Evolutionary conservation across 352 stramenopile genomes (phyloP).

Genomic region (Phytophthora tentaculata): DNA sequence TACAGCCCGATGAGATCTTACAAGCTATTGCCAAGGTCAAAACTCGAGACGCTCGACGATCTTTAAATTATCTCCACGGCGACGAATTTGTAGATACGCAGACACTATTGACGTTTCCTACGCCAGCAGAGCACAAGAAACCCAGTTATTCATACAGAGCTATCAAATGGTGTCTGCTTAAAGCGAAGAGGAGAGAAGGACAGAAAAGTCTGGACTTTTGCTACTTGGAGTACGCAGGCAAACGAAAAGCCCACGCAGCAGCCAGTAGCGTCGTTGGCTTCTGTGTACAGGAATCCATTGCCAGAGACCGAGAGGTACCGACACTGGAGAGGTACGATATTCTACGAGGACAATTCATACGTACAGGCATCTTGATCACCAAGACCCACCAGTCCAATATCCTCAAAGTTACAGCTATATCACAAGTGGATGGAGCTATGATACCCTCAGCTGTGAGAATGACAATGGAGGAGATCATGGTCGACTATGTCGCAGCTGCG

Average conservation of each 20-base stretch:
- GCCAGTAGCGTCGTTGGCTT: slow-evolving; percentile 72
- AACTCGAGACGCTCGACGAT: slow-evolving; percentile 62
- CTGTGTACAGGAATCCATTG: slow-evolving; percentile 79
- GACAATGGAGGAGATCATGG: slow-evolving; percentile 74
- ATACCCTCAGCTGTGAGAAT: slow-evolving; percentile 25
- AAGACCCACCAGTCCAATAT: slow-evolving; percentile 80
- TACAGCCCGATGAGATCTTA: slow-evolving; percentile 68
- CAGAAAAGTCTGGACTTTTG: slow-evolving; percentile 73
- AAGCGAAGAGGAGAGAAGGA: slow-evolving; percentile 30
- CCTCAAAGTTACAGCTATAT: slow-evolving; percentile 72
- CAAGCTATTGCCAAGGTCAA: slow-evolving; percentile 57
- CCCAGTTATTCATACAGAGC: slow-evolving; percentile 74
- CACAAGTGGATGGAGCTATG: slow-evolving; percentile 70
- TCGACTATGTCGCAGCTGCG: slow-evolving; percentile 63
- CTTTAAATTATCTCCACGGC: slow-evolving; percentile 57
- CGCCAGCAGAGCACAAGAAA: slow-evolving; percentile 46
- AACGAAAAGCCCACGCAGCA: slow-evolving; percentile 43
- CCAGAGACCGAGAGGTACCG: slow-evolving; percentile 66
- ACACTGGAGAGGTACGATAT: slow-evolving; percentile 72
- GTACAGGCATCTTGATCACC: slow-evolving; percentile 76
- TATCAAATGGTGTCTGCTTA: slow-evolving; percentile 71
- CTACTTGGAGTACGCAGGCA: slow-evolving; percentile 81
- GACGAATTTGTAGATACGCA: slow-evolving; percentile 64
- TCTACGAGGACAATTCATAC: slow-evolving; percentile 56
- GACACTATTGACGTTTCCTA: slow-evolving; percentile 77